A percentile compares a stretch with the other conserved stretches of the same genome.
Evolutionary conservation across 257 asterid genomes (phyloP).

Genomic region (Henckelia pumila): DNA sequence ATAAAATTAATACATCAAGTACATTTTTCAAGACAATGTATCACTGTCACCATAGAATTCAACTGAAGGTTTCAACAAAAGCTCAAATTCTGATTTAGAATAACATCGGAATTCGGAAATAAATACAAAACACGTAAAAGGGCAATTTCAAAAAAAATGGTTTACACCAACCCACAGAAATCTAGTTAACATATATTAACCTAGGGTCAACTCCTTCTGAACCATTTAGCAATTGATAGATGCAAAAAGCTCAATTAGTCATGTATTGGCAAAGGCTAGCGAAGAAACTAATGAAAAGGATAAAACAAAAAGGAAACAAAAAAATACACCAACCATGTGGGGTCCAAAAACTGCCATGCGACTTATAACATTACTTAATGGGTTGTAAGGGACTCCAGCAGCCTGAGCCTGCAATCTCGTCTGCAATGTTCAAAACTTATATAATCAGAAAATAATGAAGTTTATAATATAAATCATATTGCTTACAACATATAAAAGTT

Average conservation of each 20-base stretch:
- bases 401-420: constrained; percentile 98
- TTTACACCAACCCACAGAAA: constrained; percentile 6
- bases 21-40: not conserved
- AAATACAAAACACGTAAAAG: not conserved
- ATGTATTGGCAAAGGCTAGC: not conserved
- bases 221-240: not conserved
- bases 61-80: not conserved
- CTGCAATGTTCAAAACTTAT: constrained; percentile 35
- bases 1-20: not conserved
- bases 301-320: constrained; percentile 4
- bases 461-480: not conserved
- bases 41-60: not conserved
- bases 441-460: constrained; percentile 13
- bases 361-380: constrained; percentile 72
- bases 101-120: not conserved
- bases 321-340: constrained; percentile 37
- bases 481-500: not conserved
- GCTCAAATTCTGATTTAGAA: not conserved
- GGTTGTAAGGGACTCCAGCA: constrained; percentile 85
- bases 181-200: not conserved
- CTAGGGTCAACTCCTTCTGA: constrained; percentile 9
- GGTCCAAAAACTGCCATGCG: constrained; percentile 97
- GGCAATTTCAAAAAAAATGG: not conserved
- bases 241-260: constrained; percentile 2
- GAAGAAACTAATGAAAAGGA: not conserved